These are phyloP conservation scores for Cinnamomum chago DNA, from an alignment of 164 flowering plant species.

Conservation along the genomic window DNA sequence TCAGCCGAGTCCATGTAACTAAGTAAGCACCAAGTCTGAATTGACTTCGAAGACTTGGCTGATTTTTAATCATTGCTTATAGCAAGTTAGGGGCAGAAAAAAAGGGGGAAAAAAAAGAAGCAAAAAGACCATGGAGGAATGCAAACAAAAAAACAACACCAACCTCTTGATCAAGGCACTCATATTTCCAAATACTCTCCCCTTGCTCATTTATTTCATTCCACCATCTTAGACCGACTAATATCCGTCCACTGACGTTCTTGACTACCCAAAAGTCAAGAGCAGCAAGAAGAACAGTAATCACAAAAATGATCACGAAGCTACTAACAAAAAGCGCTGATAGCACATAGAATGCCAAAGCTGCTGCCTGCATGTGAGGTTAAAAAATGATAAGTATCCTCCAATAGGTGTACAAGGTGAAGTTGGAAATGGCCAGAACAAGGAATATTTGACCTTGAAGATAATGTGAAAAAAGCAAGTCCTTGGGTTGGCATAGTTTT, in stretches of 20 bases:
- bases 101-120: too few relatives aligned
- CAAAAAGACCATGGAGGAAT: neutral
- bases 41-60: too few relatives aligned
- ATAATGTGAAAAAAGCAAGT: constrained; percentile 93
- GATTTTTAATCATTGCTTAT: neutral
- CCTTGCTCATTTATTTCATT: constrained; percentile 91
- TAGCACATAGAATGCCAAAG: constrained; percentile 89
- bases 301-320: constrained; percentile 93
- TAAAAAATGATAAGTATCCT: neutral
- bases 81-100: neutral
- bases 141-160: neutral
- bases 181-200: constrained; percentile 93
- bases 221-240: constrained; percentile 99
- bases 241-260: constrained; percentile 91
- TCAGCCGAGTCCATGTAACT: too few relatives aligned
- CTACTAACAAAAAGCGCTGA: constrained; percentile 73
- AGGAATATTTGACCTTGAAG: constrained; percentile 57
- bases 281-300: constrained; percentile 85
- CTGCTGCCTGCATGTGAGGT: constrained; percentile 49
- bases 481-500: constrained; percentile 84
- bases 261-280: constrained; percentile 98
- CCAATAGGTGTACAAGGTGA: neutral
- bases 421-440: neutral
- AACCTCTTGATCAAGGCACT: constrained; percentile 95
- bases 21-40: too few relatives aligned